Base-by-base conservation (phyloP, 331 rosid genomes). In the Dryas integrifolia region DNA sequence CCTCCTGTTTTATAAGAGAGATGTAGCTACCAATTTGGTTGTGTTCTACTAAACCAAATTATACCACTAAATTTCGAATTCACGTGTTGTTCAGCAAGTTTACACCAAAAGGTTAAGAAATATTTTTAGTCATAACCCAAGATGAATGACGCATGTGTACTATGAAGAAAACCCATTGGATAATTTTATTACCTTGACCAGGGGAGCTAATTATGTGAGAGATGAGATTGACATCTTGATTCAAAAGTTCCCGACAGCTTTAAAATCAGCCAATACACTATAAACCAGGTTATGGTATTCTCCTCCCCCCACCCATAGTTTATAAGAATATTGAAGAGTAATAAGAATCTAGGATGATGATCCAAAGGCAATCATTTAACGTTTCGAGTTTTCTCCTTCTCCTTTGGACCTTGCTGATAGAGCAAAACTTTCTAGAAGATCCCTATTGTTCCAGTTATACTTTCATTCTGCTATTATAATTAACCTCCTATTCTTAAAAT, bases 401-500 rank as follows among this genome's bases (percentile, higher is more conserved):
- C 58, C 76, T 49, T 3, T 38, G 61, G 30, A 35, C 38, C n/a
- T 50, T 7, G 0, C 9, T 70, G 55, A 70, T 16, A 60, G 21
- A 14, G 40, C 10, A 70, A 5, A 70, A 46, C 66, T 70, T 26
- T 57, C 35, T 58, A 30, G 5, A 16, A 45, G 16, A n/a, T 35
- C 9, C 6, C 15, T 6, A 45, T 35, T 30, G 18, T 47, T 46
- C n/a, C 53, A 44, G 15, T 7, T 14, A 16, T 58, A 16, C 7
- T 8, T 51, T 21, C 74, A 2, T 24, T 41, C 12, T 26, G 7
- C 14, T 8, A 21, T 7, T 14, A 56, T 43, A 30, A 43, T 55
- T 56, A 46, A 43, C 55, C 26, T 56, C 65, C 75, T 13, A 57
- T 58, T 56, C 55, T 57, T 30, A 47, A 67, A 45, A 2, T 45